phyloP scores from a whole-genome alignment of 2,329 filamentous ascomycete genomes.

The Plenodomus lindquistii region DNA sequence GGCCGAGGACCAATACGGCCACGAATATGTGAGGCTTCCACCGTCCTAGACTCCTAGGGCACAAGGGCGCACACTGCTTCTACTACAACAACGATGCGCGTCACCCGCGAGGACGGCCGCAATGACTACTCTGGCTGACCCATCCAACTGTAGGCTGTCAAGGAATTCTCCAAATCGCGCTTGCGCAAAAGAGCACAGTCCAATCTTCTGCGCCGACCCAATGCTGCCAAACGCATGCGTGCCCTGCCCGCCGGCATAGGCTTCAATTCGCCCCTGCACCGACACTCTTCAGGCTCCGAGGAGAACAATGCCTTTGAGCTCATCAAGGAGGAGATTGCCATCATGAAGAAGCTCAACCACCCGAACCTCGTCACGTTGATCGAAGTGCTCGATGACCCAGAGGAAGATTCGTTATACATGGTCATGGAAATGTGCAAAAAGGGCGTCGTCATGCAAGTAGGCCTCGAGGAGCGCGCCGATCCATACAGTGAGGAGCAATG shows the following conservation, averaged over 20 bases:
- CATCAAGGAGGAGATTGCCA: constrained; percentile 94
- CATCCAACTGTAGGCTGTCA: constrained; percentile 71
- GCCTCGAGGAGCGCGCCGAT: constrained; percentile 77
- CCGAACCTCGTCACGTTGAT: constrained; percentile 90
- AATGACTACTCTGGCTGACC: constrained; percentile 34
- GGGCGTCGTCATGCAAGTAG: constrained; percentile 95
- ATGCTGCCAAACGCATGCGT: constrained; percentile 56
- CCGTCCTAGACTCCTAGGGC: constrained; percentile 11
- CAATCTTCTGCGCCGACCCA: constrained; percentile 73
- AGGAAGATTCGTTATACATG: constrained; percentile 97
- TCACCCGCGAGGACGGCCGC: constrained; percentile 20
- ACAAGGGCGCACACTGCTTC: constrained; percentile 3
- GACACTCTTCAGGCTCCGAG: constrained; percentile 57
- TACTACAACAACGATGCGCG: constrained; percentile 22
- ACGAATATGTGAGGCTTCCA: constrained; percentile 77
- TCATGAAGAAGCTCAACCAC: constrained; percentile 98
- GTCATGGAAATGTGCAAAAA: constrained; percentile 99
- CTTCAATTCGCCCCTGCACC: constrained; percentile 67
- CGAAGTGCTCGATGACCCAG: constrained; percentile 92
- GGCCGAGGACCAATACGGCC: constrained; percentile 85
- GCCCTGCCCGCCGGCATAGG: constrained; percentile 57
- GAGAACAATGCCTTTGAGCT: constrained; percentile 76
- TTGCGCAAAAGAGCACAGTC: constrained; percentile 89
- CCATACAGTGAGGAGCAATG: constrained; percentile 84
- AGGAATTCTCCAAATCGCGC: constrained; percentile 94